Conservation (phyloP, 805 yeast species). For the Yarrowia bubula region DNA sequence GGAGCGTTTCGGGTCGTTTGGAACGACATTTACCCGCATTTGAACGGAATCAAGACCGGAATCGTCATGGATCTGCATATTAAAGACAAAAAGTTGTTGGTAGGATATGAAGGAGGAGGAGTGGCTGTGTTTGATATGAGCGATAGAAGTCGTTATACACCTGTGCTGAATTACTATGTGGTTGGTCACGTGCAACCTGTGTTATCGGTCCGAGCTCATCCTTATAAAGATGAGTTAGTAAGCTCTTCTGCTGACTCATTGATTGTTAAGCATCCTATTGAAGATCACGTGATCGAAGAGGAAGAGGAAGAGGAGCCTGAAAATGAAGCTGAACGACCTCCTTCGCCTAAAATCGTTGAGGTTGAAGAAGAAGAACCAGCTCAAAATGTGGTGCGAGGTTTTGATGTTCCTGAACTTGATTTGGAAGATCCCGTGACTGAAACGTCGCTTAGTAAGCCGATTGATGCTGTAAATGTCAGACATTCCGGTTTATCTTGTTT, state of each 20-base stretch:
- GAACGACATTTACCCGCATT: background rate
- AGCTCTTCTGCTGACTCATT: conserved; percentile 40
- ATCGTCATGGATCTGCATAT: conserved; percentile 61
- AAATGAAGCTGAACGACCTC: background rate
- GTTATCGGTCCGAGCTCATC: conserved; percentile 34
- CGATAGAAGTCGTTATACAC: conserved; percentile 26
- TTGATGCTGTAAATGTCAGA: conserved; percentile 12
- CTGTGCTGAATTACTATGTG: conserved; percentile 21
- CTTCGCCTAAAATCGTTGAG: conserved; percentile 35
- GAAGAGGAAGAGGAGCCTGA: background rate
- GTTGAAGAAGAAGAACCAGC: conserved; percentile 35
- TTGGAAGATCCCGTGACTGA: background rate
- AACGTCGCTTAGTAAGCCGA: background rate
- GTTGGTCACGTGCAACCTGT: conserved; percentile 40
- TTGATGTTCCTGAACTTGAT: background rate
- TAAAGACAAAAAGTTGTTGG: conserved; percentile 37
- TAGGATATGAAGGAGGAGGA: conserved; percentile 79
- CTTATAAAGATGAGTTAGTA: conserved; percentile 32
- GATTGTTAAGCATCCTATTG: conserved; percentile 35
- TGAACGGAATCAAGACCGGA: conserved; percentile 47
- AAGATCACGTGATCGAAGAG: background rate
- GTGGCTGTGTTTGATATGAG: conserved; percentile 40
- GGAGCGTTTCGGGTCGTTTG: conserved; percentile 35
- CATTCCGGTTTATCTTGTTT: conserved; percentile 12
- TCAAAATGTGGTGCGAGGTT: conserved; percentile 21